Percentiles rank a stretch among this genome's conserved stretches.
These are phyloP conservation scores for Fonsecaea erecta DNA, from an alignment of 2,329 filamentous ascomycete genomes.

Conservation along the genomic window DNA sequence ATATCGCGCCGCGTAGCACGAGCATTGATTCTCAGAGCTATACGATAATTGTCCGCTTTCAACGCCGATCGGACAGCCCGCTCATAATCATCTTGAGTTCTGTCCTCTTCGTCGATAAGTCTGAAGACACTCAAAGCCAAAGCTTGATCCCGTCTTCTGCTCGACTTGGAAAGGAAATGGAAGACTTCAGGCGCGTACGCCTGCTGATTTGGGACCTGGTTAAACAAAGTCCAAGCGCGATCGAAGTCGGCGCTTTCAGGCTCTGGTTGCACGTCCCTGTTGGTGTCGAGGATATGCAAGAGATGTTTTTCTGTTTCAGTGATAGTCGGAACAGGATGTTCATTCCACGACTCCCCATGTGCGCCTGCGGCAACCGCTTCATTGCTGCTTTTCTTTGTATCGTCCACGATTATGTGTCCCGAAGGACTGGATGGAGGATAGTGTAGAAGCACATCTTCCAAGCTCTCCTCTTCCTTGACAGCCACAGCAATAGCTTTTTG, in stretches of 20 bases:
- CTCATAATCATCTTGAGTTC: slow-evolving; percentile 51
- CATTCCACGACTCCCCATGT: background rate
- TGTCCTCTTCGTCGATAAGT: slow-evolving; percentile 43
- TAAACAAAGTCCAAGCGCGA: slow-evolving; percentile 22
- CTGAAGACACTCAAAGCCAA: slow-evolving; percentile 49
- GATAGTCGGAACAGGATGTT: background rate
- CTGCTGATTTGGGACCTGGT: slow-evolving; percentile 15
- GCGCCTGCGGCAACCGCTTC: background rate
- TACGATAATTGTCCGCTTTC: slow-evolving; percentile 26
- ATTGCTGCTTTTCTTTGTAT: background rate
- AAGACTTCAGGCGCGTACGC: slow-evolving; percentile 24
- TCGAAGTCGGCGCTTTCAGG: slow-evolving; percentile 7
- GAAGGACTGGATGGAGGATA: background rate
- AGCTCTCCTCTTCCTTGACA: background rate
- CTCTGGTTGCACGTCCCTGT: background rate
- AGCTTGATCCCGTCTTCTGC: background rate
- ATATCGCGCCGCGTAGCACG: slow-evolving; percentile 43
- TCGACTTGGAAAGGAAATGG: slow-evolving; percentile 19
- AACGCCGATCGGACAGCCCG: slow-evolving; percentile 39
- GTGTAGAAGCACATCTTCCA: background rate
- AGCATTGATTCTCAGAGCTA: slow-evolving; percentile 48
- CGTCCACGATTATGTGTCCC: background rate
- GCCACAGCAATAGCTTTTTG: background rate
- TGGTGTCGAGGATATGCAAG: slow-evolving; percentile 1
- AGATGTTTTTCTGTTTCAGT: slow-evolving; percentile 16